Evolutionary conservation across 306 rosid genomes (phyloP).

Genomic region (Rosa lucieae): DNA sequence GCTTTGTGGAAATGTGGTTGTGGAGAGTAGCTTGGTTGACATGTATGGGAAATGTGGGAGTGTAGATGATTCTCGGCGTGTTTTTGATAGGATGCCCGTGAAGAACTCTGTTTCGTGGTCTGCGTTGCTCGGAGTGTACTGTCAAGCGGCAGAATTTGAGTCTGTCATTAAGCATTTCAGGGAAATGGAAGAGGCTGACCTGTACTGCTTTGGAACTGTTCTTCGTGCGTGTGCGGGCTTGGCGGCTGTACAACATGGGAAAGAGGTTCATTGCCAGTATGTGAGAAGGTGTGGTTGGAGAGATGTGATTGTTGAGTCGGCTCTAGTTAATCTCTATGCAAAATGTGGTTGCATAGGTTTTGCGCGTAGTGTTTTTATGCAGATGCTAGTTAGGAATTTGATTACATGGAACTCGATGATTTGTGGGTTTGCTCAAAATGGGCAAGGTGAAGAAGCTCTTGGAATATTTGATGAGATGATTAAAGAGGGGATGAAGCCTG

Average conservation of each 20-base stretch:
- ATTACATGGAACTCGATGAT: conserved; percentile 93
- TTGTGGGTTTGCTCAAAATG: conserved; percentile 83
- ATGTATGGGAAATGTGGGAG: conserved; percentile 93
- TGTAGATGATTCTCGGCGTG: conserved; percentile 36
- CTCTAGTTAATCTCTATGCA: conserved; percentile 82
- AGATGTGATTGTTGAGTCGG: conserved; percentile 79
- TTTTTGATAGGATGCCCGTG: conserved; percentile 62
- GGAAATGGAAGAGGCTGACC: conserved; percentile 52
- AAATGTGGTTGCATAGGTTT: conserved; percentile 78
- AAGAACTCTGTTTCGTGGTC: conserved; percentile 76
- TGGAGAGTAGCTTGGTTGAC: conserved; percentile 84
- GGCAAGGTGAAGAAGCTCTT: conserved; percentile 65
- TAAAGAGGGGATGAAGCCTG: conserved; percentile 60
- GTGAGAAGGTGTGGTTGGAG: conserved; percentile 77
- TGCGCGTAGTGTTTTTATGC: conserved; percentile 45
- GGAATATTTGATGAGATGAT: conserved; percentile 58
- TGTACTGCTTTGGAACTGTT: conserved; percentile 68
- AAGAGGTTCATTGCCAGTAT: conserved; percentile 86
- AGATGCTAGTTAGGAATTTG: conserved; percentile 63
- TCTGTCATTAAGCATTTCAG: conserved; percentile 64
- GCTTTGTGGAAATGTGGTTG: conserved; percentile 63
- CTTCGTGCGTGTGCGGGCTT: conserved; percentile 76
- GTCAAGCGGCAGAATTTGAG: conserved; percentile 64
- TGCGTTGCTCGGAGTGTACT: conserved; percentile 74
- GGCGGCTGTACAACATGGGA: conserved; percentile 74